phyloP scores from a whole-genome alignment of 495 filamentous ascomycete species.

The Daldinia vernicosa region DNA sequence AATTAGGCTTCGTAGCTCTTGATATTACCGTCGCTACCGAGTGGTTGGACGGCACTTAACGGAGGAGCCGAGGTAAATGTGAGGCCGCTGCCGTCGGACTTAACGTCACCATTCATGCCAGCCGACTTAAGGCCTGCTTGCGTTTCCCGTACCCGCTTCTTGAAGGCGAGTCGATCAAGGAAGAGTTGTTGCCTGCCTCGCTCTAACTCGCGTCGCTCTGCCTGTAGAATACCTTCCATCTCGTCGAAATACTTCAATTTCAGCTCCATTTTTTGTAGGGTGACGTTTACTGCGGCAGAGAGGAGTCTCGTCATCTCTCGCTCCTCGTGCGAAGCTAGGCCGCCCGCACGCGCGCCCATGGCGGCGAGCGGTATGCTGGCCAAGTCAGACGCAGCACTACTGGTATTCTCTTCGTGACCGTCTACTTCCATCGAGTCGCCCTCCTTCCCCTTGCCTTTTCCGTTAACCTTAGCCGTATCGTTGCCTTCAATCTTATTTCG shows the following conservation, averaged over 20 bases:
- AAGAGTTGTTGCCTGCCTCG: conserved; percentile 90
- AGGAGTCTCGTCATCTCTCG: conserved; percentile 94
- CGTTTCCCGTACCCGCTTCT: conserved; percentile 82
- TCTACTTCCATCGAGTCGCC: conserved; percentile 67
- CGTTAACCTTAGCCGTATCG: conserved; percentile 59
- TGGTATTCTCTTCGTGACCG: conserved; percentile 51
- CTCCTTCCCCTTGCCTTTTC: conserved; percentile 65
- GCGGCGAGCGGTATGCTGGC: conserved; percentile 84
- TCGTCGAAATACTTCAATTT: conserved; percentile 94
- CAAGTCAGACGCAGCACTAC: conserved; percentile 63
- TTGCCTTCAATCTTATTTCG: conserved; percentile 76
- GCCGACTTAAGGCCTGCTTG: conserved; percentile 78
- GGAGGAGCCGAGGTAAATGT: conserved; percentile 66
- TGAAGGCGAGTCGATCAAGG: conserved; percentile 87
- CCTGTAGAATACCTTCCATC: conserved; percentile 89
- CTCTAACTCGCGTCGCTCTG: conserved; percentile 92
- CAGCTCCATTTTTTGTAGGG: conserved; percentile 81
- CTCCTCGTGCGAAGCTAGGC: conserved; percentile 92
- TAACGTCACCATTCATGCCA: conserved; percentile 64
- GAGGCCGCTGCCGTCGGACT: conserved; percentile 63
- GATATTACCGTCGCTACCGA: conserved; percentile 68
- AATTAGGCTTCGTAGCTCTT: conserved; percentile 61
- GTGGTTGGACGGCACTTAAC: conserved; percentile 64
- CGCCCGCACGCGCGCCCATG: conserved; percentile 84
- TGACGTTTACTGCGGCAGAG: conserved; percentile 83